Percentiles rank a stretch among this genome's conserved stretches.
phyloP scores from a whole-genome alignment of 78 protist species.

The Dictyostelium firmibasis region DNA sequence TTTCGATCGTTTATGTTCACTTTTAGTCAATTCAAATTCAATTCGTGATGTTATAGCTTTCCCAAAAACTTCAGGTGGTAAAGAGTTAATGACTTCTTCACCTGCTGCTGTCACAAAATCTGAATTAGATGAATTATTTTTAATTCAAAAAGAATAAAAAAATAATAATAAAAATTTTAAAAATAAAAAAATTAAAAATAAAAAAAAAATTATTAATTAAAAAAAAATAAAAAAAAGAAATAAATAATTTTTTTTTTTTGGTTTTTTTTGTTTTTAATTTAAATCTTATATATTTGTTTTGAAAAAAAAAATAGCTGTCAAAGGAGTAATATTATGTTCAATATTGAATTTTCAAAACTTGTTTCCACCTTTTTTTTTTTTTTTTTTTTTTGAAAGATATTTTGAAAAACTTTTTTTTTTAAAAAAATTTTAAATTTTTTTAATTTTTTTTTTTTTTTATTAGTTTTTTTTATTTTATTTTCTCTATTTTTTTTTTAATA shows the following conservation, averaged over 20 bases:
- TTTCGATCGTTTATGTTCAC: constrained; percentile 86
- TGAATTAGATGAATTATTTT: constrained; percentile 48
- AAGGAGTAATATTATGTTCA: no score
- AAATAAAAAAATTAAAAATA: not conserved
- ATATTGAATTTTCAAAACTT: not conserved
- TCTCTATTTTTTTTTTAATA: not conserved
- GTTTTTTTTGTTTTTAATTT: no score
- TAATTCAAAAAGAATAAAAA: not conserved
- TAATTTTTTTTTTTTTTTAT: not conserved
- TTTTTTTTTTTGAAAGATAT: not conserved
- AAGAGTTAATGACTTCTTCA: constrained; percentile 67
- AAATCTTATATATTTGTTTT: no score
- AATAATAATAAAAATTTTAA: not conserved
- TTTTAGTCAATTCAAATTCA: constrained; percentile 63
- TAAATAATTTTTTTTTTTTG: no score
- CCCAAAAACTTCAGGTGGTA: constrained; percentile 89
- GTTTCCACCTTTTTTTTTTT: not conserved
- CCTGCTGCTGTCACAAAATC: constrained; percentile 6
- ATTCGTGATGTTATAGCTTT: constrained; percentile 95
- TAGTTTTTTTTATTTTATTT: not conserved
- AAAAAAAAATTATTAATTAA: not conserved
- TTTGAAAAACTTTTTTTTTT: no score
- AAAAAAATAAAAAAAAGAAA: no score
- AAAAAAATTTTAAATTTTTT: not conserved
- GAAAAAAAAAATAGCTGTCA: no score